These are phyloP conservation scores for Poa pratensis DNA, from an alignment of 176 grass and related monocot genomes.

Conservation along the genomic window DNA sequence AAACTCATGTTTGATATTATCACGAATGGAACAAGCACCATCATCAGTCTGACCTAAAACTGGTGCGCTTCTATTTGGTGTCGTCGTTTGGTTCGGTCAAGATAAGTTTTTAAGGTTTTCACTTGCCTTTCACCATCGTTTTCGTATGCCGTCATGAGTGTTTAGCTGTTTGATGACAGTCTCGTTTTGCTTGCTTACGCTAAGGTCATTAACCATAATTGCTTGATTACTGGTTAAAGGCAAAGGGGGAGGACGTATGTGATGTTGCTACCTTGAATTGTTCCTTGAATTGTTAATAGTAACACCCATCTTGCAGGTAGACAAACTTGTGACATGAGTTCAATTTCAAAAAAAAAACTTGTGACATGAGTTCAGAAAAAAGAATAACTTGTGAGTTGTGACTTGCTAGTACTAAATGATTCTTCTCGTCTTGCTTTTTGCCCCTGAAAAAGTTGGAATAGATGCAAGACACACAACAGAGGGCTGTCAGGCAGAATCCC, in stretches of 20 bases:
- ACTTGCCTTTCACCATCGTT: slow-evolving; percentile 39
- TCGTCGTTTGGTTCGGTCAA: slow-evolving; percentile 38
- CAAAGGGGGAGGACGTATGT: background rate
- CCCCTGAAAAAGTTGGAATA: slow-evolving; percentile 8
- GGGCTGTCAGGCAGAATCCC: slow-evolving; percentile 45
- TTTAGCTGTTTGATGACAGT: slow-evolving; percentile 26
- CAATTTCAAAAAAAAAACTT: background rate
- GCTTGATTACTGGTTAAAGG: background rate
- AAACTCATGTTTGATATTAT: slow-evolving; percentile 4
- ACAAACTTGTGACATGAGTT: background rate
- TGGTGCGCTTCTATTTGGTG: slow-evolving; percentile 29
- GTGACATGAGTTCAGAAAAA: background rate
- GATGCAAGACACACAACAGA: slow-evolving; percentile 24
- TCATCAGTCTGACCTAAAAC: slow-evolving; percentile 8
- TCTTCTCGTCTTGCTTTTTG: slow-evolving; percentile 8
- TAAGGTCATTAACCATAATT: slow-evolving; percentile 7
- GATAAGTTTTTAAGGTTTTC: slow-evolving; percentile 48
- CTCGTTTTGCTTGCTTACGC: slow-evolving; percentile 24
- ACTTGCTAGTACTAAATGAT: background rate
- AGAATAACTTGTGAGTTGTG: background rate
- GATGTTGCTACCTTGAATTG: background rate
- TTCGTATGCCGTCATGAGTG: slow-evolving; percentile 13
- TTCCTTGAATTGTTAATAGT: background rate
- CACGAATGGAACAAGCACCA: slow-evolving; percentile 42
- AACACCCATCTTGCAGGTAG: background rate